These are phyloP conservation scores for Pichia gijzeniarum DNA, from an alignment of 805 yeast genomes.

Conservation along the genomic window DNA sequence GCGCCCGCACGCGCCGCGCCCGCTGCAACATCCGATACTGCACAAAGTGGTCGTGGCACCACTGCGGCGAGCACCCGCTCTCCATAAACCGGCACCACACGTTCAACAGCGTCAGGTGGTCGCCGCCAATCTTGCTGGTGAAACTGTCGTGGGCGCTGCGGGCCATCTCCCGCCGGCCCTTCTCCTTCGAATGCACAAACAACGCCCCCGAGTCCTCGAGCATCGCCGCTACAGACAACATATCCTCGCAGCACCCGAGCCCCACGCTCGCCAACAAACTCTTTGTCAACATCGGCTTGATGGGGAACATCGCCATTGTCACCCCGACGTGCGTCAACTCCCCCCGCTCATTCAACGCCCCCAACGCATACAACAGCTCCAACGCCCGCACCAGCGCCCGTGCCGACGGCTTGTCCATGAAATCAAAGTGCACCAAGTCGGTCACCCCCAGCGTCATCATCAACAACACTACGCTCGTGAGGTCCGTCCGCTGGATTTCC, in stretches of 20 bases:
- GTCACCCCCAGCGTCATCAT: constrained; percentile 79
- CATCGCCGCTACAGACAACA: constrained; percentile 75
- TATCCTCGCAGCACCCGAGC: constrained; percentile 57
- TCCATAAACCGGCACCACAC: constrained; percentile 74
- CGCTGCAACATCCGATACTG: constrained; percentile 69
- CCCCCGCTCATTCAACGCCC: constrained; percentile 80
- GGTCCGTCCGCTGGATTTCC: constrained; percentile 81
- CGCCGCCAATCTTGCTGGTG: constrained; percentile 50
- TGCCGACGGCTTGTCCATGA: constrained; percentile 83
- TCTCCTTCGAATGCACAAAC: constrained; percentile 65
- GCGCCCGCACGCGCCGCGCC: constrained; percentile 65
- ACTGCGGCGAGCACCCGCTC: constrained; percentile 57
- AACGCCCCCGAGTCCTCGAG: constrained; percentile 69
- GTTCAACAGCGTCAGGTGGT: constrained; percentile 69
- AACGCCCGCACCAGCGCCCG: constrained; percentile 68
- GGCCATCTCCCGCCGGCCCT: constrained; percentile 58
- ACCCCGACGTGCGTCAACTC: constrained; percentile 70
- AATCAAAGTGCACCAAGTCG: constrained; percentile 77
- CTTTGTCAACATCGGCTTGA: constrained; percentile 85
- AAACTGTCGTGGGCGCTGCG: constrained; percentile 58
- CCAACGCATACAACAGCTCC: constrained; percentile 76
- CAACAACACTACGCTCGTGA: constrained; percentile 68
- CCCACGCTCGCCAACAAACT: constrained; percentile 58
- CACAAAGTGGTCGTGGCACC: constrained; percentile 83
- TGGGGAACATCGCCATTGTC: constrained; percentile 86